Percentiles rank a stretch among this genome's conserved stretches.
phyloP scores from a whole-genome alignment of 331 rosid species.

The Cydonia oblonga region DNA sequence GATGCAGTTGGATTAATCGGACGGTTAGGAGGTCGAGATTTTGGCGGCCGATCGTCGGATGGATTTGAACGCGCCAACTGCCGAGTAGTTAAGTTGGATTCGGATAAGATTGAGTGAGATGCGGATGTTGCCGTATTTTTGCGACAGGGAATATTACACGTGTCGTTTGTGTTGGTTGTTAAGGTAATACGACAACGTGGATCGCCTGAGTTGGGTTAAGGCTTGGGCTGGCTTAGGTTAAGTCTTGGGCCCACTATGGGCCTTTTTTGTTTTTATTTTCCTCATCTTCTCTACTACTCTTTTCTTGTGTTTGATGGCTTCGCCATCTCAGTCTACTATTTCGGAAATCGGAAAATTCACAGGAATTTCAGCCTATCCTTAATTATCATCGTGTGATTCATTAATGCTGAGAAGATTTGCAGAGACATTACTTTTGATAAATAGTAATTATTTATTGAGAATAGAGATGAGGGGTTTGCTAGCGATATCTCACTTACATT shows the following conservation, averaged over 20 bases:
- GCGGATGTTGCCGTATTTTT: not conserved
- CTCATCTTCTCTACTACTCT: too few species aligned
- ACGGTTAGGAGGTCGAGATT: not conserved
- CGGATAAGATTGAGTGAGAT: not conserved
- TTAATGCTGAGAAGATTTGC: rapidly evolving
- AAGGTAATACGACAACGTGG: not conserved
- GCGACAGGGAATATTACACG: not conserved
- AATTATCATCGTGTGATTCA: too few species aligned
- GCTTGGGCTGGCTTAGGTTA: too few species aligned
- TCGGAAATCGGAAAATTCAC: rapidly evolving
- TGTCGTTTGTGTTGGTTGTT: not conserved
- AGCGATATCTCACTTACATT: too few species aligned
- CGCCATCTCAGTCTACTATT: rapidly evolving
- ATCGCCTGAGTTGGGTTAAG: not conserved
- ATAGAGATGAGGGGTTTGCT: too few species aligned
- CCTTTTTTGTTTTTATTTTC: too few species aligned
- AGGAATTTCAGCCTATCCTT: too few species aligned
- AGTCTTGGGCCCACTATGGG: too few species aligned
- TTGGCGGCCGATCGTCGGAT: not conserved
- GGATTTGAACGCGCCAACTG: not conserved
- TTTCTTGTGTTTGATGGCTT: too few species aligned
- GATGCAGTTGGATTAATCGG: not conserved
- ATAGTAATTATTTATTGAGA: too few species aligned
- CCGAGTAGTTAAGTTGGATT: not conserved
- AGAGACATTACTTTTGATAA: too few species aligned